Conservation (phyloP, 192 early-diverging fungal species). For the Umbelopsis ramanniana region DNA sequence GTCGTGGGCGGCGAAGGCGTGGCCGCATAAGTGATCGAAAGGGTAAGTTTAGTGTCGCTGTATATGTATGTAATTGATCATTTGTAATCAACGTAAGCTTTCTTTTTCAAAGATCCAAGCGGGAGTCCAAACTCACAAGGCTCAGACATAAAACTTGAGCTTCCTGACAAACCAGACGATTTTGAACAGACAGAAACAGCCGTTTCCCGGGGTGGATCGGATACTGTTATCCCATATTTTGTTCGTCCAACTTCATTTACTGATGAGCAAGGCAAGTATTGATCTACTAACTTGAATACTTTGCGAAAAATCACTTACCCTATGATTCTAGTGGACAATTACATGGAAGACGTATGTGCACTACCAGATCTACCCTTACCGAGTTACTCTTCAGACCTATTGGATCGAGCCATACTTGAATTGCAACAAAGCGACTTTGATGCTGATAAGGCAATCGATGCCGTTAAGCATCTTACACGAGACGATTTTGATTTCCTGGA, state of each 20-base stretch:
- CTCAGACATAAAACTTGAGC: background rate
- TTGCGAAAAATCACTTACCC: too few species aligned
- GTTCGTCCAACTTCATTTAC: slow-evolving; percentile 40
- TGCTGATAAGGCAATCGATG: slow-evolving; percentile 58
- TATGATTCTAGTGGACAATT: slow-evolving; percentile 41
- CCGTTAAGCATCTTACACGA: slow-evolving; percentile 48
- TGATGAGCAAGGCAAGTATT: slow-evolving; percentile 43
- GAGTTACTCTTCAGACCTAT: slow-evolving; percentile 61
- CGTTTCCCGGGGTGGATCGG: slow-evolving; percentile 44
- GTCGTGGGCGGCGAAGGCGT: background rate
- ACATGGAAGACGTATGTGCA: slow-evolving; percentile 43
- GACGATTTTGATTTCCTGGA: slow-evolving; percentile 52
- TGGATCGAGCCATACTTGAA: slow-evolving; percentile 64
- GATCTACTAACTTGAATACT: background rate
- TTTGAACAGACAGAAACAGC: background rate
- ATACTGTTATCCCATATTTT: slow-evolving; percentile 45
- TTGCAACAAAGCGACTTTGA: slow-evolving; percentile 58
- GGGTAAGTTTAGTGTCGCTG: background rate
- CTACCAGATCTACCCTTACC: slow-evolving; percentile 40
- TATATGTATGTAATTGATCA: background rate
- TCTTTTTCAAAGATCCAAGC: background rate
- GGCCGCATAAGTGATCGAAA: background rate
- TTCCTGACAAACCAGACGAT: slow-evolving; percentile 16
- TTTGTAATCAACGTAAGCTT: background rate
- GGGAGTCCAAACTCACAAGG: background rate